Conservation (phyloP, 352 stramenopile species). For the Globisporangium apiculatum region DNA sequence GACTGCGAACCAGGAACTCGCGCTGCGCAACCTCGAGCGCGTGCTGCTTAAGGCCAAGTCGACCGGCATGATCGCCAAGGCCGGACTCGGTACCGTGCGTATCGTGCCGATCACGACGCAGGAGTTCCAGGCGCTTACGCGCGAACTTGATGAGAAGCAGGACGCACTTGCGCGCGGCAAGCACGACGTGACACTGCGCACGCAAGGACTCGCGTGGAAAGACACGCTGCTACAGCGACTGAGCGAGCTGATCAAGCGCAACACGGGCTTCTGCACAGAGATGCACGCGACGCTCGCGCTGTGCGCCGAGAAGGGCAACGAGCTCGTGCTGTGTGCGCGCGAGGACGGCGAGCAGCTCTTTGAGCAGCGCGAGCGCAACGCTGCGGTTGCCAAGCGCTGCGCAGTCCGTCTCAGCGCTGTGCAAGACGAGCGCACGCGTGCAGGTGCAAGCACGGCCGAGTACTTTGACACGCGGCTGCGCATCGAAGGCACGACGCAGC, state of each 20-base stretch:
- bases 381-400: conserved; percentile 23
- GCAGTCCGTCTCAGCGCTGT: conserved; percentile 22
- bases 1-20: conserved; percentile 29
- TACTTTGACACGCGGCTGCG: conserved; percentile 58
- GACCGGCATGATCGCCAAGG: conserved; percentile 67
- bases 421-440: conserved; percentile 25
- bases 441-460: conserved; percentile 24
- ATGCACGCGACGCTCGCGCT: conserved; percentile 26
- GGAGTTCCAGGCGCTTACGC: conserved; percentile 34
- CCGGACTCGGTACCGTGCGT: conserved; percentile 56
- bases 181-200: conserved; percentile 25
- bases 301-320: conserved; percentile 42
- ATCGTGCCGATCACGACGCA: conserved; percentile 44
- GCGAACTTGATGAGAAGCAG: conserved; percentile 36
- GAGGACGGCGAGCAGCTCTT: conserved; percentile 51
- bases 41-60: conserved; percentile 53
- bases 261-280: conserved; percentile 49
- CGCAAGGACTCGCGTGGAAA: conserved; percentile 47
- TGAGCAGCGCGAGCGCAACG: conserved; percentile 24
- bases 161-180: conserved; percentile 36
- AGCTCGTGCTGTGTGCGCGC: conserved; percentile 42
- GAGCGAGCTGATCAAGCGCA: conserved; percentile 62
- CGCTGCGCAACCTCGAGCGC: conserved; percentile 51
- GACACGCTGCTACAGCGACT: conserved; percentile 60
- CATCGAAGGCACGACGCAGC: conserved; percentile 45